Evolutionary conservation across 2,329 filamentous ascomycete genomes (phyloP), one percentile per base, ranked within the genome.

Genomic region (Penicillium sp.): DNA sequence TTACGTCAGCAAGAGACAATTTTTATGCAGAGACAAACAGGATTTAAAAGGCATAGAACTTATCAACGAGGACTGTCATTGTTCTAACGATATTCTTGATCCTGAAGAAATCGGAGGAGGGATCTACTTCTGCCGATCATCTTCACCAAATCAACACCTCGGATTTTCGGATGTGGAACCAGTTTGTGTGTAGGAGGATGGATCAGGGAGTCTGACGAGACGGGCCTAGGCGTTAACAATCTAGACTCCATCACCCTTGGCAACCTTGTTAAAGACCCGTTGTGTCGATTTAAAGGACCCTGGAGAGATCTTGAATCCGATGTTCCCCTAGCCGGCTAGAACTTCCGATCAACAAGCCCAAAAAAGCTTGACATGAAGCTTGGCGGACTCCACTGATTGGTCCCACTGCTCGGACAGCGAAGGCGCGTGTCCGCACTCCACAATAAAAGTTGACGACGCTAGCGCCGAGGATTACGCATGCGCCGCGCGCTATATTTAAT

Each of bases 391-490:
- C 58, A 59, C 55, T 53, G 16, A 51, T 37, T 48, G 33, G 42
- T 26, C 29, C 52, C 47, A 57, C 52, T 33, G 23, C 37, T 44
- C 48, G 49, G 48, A 54, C 23, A 37, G 48, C 50, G 45, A 44
- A 44, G 50, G 50, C 26, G 29, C 42, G 45, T 37, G 25, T 48
- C 35, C 42, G 31, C 29, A 39, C 56, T 48, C 60, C 55, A 59
- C 58, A 56, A 57, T 47, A 43, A 52, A 59, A 51, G 62, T 65
- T 62, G 59, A 64, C 61, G 59, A 66, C 62, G 62, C 62, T 66
- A 64, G 64, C 62, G 64, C 55, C 51, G 58, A 62, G 59, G 62
- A 52, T 64, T 65, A 62, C 61, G 62, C 62, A 65, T 62, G 57
- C 62, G 27, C 51, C 43, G 52, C 35, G 56, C 26, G 16, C 47